A percentile compares a stretch with the other conserved stretches of the same genome.
These are phyloP conservation scores for Aureobasidium uvarum DNA, from an alignment of 2,329 filamentous ascomycete genomes.

Conservation along the genomic window DNA sequence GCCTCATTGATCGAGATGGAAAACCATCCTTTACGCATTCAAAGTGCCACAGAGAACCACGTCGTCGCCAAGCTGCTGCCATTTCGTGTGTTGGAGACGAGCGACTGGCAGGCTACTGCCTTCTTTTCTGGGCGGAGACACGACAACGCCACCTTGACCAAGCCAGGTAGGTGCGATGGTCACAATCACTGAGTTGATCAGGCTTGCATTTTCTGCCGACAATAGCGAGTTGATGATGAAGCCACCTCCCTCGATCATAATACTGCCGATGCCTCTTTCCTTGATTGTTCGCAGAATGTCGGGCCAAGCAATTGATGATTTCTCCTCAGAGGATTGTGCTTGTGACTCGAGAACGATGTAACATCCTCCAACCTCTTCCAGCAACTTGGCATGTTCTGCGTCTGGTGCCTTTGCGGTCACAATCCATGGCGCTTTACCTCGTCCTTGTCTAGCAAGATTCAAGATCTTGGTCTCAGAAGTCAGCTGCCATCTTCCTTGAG, in stretches of 20 bases:
- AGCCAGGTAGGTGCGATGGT: conserved; percentile 89
- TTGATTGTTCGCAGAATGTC: conserved; percentile 60
- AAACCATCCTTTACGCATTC: not conserved
- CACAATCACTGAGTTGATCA: conserved; percentile 76
- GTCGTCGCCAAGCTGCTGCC: conserved; percentile 78
- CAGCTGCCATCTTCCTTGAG: conserved; percentile 69
- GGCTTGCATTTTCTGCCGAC: conserved; percentile 53
- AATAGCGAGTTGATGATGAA: conserved; percentile 79
- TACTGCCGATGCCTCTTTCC: conserved; percentile 63
- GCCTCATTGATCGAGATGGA: not conserved
- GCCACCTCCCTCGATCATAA: conserved; percentile 92
- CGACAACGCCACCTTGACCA: conserved; percentile 75
- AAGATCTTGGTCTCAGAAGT: conserved; percentile 60
- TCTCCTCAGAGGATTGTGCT: not conserved
- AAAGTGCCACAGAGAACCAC: conserved; percentile 75
- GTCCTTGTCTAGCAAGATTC: conserved; percentile 60
- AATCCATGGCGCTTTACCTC: conserved; percentile 72
- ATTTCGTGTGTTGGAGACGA: conserved; percentile 64
- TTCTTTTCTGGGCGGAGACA: conserved; percentile 64
- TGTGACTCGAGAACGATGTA: conserved; percentile 29
- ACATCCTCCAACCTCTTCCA: conserved; percentile 30
- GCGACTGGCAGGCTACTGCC: conserved; percentile 56
- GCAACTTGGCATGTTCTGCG: conserved; percentile 45
- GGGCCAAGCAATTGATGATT: conserved; percentile 51
- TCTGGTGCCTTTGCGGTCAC: conserved; percentile 52